Evolutionary conservation across 371 early-diverging fungal genomes (phyloP).

Genomic region (Umbelopsis sp.): DNA sequence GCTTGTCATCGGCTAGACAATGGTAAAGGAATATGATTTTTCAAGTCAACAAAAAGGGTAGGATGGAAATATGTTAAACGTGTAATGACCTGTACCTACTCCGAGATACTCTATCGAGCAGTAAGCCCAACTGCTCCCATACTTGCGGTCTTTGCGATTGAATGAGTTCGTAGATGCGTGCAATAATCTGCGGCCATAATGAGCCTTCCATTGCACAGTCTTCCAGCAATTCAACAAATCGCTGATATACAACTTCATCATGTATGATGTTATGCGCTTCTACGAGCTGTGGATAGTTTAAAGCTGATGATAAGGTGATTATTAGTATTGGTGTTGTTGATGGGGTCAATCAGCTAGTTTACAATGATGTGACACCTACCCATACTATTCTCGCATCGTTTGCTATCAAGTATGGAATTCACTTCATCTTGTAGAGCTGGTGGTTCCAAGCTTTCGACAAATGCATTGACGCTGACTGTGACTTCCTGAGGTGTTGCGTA

Average conservation of each 20-base stretch:
- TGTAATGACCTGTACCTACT: neutral
- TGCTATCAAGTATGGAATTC: neutral
- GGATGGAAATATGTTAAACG: neutral
- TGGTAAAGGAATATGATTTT: neutral
- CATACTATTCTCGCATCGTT: conserved; percentile 2
- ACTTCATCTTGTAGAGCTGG: neutral
- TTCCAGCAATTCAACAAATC: conserved; percentile 15
- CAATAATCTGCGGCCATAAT: conserved; percentile 14
- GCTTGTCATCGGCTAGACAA: neutral
- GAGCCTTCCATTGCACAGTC: conserved; percentile 12
- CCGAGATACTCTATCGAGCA: conserved; percentile 16
- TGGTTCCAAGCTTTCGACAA: conserved; percentile 1
- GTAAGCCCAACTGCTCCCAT: conserved; percentile 7
- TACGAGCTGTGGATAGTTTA: conserved; percentile 6
- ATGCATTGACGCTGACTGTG: neutral
- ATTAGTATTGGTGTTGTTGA: no score
- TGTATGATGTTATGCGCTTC: conserved; percentile 10
- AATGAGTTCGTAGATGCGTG: conserved; percentile 13
- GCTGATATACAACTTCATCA: conserved; percentile 10
- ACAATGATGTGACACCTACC: neutral
- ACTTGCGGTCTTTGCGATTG: conserved; percentile 10
- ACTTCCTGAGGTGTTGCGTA: conserved; percentile 8
- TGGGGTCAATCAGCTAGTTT: neutral
- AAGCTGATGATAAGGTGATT: neutral
- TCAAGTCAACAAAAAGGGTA: neutral